phyloP scores from a whole-genome alignment of 2,329 filamentous ascomycete genomes.

The Monilinia fructicola region DNA sequence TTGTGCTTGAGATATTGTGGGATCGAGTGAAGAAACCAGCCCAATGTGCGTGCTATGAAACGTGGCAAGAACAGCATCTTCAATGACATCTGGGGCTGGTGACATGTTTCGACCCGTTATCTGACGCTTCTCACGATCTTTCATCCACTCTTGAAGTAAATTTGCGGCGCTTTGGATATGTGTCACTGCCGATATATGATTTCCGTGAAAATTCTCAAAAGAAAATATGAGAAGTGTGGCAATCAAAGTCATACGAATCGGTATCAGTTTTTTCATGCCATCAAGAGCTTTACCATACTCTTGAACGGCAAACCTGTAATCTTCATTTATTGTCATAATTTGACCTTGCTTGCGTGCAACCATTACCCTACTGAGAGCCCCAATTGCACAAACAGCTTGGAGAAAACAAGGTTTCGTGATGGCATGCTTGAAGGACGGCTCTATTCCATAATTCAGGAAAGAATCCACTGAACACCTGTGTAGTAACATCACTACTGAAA shows the following conservation, averaged over 20 bases:
- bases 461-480: slow-evolving; percentile 9
- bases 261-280: slow-evolving; percentile 9
- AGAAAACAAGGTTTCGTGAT: slow-evolving; percentile 16
- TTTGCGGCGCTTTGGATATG: slow-evolving; percentile 19
- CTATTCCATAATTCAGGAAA: slow-evolving; percentile 13
- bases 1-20: slow-evolving; percentile 12
- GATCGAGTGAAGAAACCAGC: slow-evolving; percentile 5
- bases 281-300: slow-evolving; percentile 20
- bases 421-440: slow-evolving; percentile 15
- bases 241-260: slow-evolving; percentile 15
- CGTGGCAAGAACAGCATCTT: slow-evolving; percentile 15
- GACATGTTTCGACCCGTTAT: slow-evolving; percentile 7
- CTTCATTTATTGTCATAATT: slow-evolving; percentile 3
- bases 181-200: slow-evolving; percentile 1
- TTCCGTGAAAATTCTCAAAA: slow-evolving; percentile 21
- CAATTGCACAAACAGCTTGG: slow-evolving; percentile 19
- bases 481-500: slow-evolving; percentile 19
- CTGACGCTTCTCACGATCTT: slow-evolving; percentile 15
- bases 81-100: slow-evolving; percentile 20
- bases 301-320: slow-evolving; percentile 18
- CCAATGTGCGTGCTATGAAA: slow-evolving; percentile 21
- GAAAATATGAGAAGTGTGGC: slow-evolving; percentile 16
- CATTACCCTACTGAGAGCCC: slow-evolving; percentile 19
- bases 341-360: slow-evolving; percentile 8
- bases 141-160: slow-evolving; percentile 18